phyloP scores from a whole-genome alignment of 768 basidiomycete genomes.

The Leccinum longicurvipes region DNA sequence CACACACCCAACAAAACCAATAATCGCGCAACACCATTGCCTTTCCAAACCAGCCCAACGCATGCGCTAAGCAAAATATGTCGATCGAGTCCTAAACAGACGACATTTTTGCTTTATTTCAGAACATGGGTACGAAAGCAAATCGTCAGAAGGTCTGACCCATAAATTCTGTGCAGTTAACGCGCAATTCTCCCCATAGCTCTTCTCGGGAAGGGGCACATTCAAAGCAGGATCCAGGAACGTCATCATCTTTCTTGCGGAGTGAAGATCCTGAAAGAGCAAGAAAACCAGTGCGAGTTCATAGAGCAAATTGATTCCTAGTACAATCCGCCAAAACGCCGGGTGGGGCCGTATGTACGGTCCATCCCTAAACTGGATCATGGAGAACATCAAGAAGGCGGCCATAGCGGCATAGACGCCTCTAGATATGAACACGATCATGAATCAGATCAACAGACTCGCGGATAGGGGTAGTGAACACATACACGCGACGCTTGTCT shows the following conservation, averaged over 20 bases:
- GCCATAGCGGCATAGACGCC: slow-evolving; percentile 73
- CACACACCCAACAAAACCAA: slow-evolving; percentile 87
- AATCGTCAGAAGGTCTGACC: slow-evolving; percentile 40
- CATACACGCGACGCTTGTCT: slow-evolving; percentile 80
- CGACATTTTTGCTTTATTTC: background rate
- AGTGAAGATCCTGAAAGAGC: slow-evolving; percentile 78
- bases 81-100: slow-evolving; percentile 66
- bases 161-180: slow-evolving; percentile 61
- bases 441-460: slow-evolving; percentile 1
- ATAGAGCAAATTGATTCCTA: slow-evolving; percentile 81
- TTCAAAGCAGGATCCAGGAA: slow-evolving; percentile 72
- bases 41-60: slow-evolving; percentile 89
- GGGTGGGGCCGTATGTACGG: slow-evolving; percentile 88
- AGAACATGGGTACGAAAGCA: background rate
- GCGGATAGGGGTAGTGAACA: slow-evolving; percentile 1
- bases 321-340: slow-evolving; percentile 76
- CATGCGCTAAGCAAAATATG: slow-evolving; percentile 83
- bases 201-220: slow-evolving; percentile 76
- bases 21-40: slow-evolving; percentile 88
- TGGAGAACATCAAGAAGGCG: slow-evolving; percentile 76
- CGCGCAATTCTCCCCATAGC: slow-evolving; percentile 78
- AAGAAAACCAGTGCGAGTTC: slow-evolving; percentile 81
- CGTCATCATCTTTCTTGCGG: slow-evolving; percentile 76
- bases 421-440: slow-evolving; percentile 37
- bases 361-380: slow-evolving; percentile 87